Evolutionary conservation across 805 yeast genomes (phyloP), one percentile per base, ranked within the genome.

Genomic region (Hermanozyma aechmeae): DNA sequence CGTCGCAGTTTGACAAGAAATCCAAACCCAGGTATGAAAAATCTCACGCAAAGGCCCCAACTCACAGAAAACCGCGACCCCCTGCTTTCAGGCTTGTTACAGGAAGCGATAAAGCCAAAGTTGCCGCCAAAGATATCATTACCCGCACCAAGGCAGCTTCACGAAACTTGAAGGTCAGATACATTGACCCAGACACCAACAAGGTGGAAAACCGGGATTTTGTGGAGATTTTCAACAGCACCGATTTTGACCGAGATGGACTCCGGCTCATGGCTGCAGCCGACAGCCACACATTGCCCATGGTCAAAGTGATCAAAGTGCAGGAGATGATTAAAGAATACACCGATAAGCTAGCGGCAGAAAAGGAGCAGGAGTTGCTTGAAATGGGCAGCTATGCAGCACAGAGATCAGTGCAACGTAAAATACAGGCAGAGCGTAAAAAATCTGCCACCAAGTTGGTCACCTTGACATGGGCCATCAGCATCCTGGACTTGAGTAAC

Each of bases 401-500:
- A 5, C 41, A 39, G 28, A 48, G 42, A 24, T 55, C 51, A 1
- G 38, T 49, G 11, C 42, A 40, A 13, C 53, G 40, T 31, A 40
- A 59, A 18, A 46, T 48, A 13, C 51, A 46, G 25, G 51, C 53
- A 1, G 62, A 58, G 26, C 50, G 48, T 46, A 62, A 59, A 38
- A 58, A 56, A 31, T 49, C 58, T 0, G 58, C 61, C 18, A 36
- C 60, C n/a, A 74, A 74, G 38, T 51, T 62, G 18, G 50, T 75
- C 19, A 64, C 65, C 24, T 46, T 75, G 3, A 62, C 74, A 8
- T 75, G 80, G 80, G 64, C 67, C 26, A 74, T 74, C 13, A 64
- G 67, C n/a, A 48, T 53, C 19, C 62, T 65, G 24, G 81, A 75
- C 47, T 51, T 75, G 32, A 46, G 43, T 16, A 62, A 65, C 22